Conservation (phyloP, 2,329 filamentous ascomycete species). For the Aspergillus awamori region DNA sequence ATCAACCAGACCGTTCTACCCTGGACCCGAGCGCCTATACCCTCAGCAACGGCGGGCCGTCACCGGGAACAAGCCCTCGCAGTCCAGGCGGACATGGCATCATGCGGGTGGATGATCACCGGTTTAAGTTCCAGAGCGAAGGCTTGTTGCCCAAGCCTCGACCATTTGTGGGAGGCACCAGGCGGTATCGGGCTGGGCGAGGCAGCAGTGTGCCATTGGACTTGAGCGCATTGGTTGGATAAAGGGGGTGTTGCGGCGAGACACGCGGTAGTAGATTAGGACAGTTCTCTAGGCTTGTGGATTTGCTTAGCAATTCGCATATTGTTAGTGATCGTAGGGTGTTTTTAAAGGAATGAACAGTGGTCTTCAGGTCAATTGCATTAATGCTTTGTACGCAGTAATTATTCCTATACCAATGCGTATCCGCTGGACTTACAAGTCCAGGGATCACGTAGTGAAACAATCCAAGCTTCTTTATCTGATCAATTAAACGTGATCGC, state of each 20-base stretch:
- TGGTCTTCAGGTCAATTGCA: not conserved
- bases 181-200: conserved; percentile 84
- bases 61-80: conserved; percentile 29
- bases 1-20: conserved; percentile 60
- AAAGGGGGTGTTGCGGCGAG: not conserved
- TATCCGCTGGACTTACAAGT: not conserved
- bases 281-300: not conserved
- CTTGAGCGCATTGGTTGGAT: conserved; percentile 54
- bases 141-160: conserved; percentile 80
- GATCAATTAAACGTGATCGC: not conserved
- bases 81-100: conserved; percentile 30
- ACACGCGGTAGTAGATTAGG: not conserved
- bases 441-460: not conserved
- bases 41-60: conserved; percentile 62
- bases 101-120: conserved; percentile 70
- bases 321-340: not conserved
- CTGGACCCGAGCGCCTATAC: conserved; percentile 79
- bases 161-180: conserved; percentile 72
- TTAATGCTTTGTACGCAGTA: not conserved
- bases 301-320: not conserved
- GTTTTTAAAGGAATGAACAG: not conserved
- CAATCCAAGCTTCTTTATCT: not conserved
- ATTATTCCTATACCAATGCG: not conserved
- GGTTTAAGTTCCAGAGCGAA: conserved; percentile 88
- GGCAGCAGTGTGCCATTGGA: conserved; percentile 94